Evolutionary conservation across 2,329 filamentous ascomycete species (phyloP).

Genomic region (Talaromyces sp.): DNA sequence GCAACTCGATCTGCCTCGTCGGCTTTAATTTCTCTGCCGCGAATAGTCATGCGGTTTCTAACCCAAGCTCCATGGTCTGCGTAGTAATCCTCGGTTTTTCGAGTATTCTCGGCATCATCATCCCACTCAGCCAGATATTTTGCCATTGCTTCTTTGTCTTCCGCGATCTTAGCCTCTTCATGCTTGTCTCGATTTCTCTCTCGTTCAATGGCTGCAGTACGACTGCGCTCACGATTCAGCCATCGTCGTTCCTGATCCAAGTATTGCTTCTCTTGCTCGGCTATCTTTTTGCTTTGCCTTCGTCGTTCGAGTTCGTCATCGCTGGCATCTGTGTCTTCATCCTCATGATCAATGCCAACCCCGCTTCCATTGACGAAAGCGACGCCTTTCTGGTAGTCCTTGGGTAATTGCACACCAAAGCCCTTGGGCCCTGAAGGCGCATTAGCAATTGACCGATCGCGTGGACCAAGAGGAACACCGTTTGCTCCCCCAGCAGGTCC

Average conservation of each 20-base stretch:
- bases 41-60: conserved; percentile 68
- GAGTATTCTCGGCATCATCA: conserved; percentile 72
- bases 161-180: conserved; percentile 60
- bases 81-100: conserved; percentile 77
- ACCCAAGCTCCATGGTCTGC: conserved; percentile 79
- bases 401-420: conserved; percentile 57
- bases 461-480: conserved; percentile 69
- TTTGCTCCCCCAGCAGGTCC: conserved; percentile 62
- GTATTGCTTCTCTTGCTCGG: conserved; percentile 74
- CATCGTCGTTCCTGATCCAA: conserved; percentile 82
- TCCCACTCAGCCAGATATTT: conserved; percentile 77
- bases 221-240: conserved; percentile 80
- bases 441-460: conserved; percentile 43
- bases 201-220: conserved; percentile 77
- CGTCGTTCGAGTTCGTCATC: conserved; percentile 79
- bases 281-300: conserved; percentile 62
- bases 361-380: conserved; percentile 77
- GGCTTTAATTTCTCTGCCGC: conserved; percentile 64
- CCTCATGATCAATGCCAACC: conserved; percentile 58
- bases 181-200: conserved; percentile 75
- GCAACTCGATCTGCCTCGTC: conserved; percentile 78
- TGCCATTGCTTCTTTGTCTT: conserved; percentile 61
- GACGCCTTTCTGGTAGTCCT: conserved; percentile 70
- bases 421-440: conserved; percentile 68
- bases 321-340: conserved; percentile 80